phyloP scores from a whole-genome alignment of 1,284 basidiomycete genomes.

The Hymenochaete sp. region DNA sequence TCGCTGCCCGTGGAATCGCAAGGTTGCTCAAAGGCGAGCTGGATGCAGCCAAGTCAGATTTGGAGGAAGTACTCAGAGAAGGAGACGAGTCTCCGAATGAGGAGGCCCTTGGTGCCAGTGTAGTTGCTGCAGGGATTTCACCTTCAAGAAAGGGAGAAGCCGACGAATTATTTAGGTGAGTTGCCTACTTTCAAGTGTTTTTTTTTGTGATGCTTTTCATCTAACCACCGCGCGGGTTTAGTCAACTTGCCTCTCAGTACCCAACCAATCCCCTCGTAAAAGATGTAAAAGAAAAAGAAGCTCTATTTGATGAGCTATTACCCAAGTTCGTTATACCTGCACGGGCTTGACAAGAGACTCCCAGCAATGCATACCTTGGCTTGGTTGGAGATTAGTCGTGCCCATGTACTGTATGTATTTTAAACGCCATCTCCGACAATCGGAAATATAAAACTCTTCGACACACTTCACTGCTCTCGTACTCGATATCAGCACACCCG shows the following conservation, averaged over 20 bases:
- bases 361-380: too few relatives aligned
- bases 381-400: too few relatives aligned
- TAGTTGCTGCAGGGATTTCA: slow-evolving; percentile 59
- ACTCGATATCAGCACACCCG: too few relatives aligned
- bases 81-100: slow-evolving; percentile 34
- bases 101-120: slow-evolving; percentile 63
- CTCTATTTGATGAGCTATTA: slow-evolving; percentile 64
- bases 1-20: slow-evolving; percentile 78
- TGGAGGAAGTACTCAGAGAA: slow-evolving; percentile 63
- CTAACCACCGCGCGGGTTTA: slow-evolving; percentile 25
- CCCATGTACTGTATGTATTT: too few relatives aligned
- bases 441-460: too few relatives aligned
- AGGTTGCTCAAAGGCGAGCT: slow-evolving; percentile 77
- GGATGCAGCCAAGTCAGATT: slow-evolving; percentile 75
- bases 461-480: too few relatives aligned
- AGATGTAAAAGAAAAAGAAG: slow-evolving; percentile 55
- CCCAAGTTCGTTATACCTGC: slow-evolving; percentile 58
- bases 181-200: slow-evolving; percentile 18
- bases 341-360: too few relatives aligned
- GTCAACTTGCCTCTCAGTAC: slow-evolving; percentile 49
- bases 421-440: too few relatives aligned
- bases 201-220: slow-evolving; percentile 12
- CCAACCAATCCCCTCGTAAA: slow-evolving; percentile 59
- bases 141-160: slow-evolving; percentile 49
- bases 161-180: slow-evolving; percentile 64